Base-by-base conservation (phyloP, 768 basidiomycete genomes). In the Xerocomellus chrysenteron region DNA sequence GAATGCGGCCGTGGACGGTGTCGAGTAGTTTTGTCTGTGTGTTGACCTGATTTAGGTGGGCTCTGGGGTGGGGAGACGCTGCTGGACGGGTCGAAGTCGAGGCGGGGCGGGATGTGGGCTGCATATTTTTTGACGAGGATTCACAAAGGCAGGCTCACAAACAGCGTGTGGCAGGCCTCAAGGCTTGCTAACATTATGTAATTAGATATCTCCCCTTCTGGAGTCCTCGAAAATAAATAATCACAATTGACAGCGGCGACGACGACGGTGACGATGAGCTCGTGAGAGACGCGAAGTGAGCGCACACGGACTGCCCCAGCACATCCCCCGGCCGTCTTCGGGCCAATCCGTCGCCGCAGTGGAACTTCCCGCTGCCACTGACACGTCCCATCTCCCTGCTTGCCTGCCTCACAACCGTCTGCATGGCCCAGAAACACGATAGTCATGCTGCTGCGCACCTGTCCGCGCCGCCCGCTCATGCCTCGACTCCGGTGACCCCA, bases 21-120 rank as follows among this genome's bases (percentile, higher is more conserved):
- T 94, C 90, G 62, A 94, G 81, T 40, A 92, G 73, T 73, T 85
- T 87, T 71, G 87, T 90, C 71, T 87, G 86, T 13, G 87, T 88
- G 69, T 91, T 90, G 55, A 88, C 82, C 56, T 77, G 75, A 47
- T 71, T 72, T 47, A 73, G 61, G 21, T 74, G 74, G 10, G 73
- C 69, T 52, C 75, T 71, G 17, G 81, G 84, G 43, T 80, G 76
- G 39, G 86, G 86, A 33, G 85, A 86, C 21, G 72, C 75, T 54
- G 80, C 75, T 11, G 81, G 82, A 57, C 82, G 81, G 53, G 81
- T 82, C 48, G 84, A 84, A 24, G 83, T 78, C 50, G 84, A 84
- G 50, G 83, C 77, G 55, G 86, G 83, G 62, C 85, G 75, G 47
- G 84, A 80, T 37, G 74, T 68, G 56, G 79, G 70, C 67, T 83